Percentiles rank a stretch among this genome's conserved stretches.
Evolutionary conservation across 495 filamentous ascomycete genomes (phyloP).

Genomic region (Hypoxylon lenormandii): DNA sequence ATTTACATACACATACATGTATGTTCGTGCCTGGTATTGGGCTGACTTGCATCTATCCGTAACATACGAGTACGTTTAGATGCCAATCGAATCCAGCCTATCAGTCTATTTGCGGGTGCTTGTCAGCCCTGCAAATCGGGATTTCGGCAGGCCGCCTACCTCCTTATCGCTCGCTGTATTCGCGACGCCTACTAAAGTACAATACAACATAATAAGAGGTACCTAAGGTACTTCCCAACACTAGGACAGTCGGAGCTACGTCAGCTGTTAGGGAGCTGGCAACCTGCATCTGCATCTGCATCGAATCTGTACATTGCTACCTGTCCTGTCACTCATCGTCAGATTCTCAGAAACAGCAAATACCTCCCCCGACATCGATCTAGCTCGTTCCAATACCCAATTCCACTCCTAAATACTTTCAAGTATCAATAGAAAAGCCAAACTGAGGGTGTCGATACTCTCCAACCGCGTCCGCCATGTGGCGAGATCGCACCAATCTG

Average conservation of each 20-base stretch:
- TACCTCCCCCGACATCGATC: too few species aligned
- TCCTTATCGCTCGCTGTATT: not conserved
- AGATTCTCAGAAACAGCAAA: constrained; percentile 1
- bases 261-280: constrained; percentile 40
- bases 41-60: constrained; percentile 40
- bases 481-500: constrained; percentile 99
- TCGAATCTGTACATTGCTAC: constrained; percentile 8
- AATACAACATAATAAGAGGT: too few species aligned
- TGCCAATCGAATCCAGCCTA: constrained; percentile 19
- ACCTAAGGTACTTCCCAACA: not conserved
- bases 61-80: constrained; percentile 29
- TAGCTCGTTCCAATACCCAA: constrained; percentile 2
- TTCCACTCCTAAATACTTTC: constrained; percentile 19
- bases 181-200: too few species aligned
- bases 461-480: constrained; percentile 76
- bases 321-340: constrained; percentile 28
- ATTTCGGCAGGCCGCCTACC: not conserved
- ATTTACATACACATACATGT: too few species aligned
- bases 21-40: constrained; percentile 7
- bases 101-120: constrained; percentile 9
- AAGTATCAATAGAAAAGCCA: constrained; percentile 20
- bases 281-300: constrained; percentile 1
- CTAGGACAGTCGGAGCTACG: constrained; percentile 43
- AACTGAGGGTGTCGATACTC: constrained; percentile 54
- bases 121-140: constrained; percentile 26